phyloP scores from a whole-genome alignment of 148 eudicot species.

The Rhododendron ovatum region DNA sequence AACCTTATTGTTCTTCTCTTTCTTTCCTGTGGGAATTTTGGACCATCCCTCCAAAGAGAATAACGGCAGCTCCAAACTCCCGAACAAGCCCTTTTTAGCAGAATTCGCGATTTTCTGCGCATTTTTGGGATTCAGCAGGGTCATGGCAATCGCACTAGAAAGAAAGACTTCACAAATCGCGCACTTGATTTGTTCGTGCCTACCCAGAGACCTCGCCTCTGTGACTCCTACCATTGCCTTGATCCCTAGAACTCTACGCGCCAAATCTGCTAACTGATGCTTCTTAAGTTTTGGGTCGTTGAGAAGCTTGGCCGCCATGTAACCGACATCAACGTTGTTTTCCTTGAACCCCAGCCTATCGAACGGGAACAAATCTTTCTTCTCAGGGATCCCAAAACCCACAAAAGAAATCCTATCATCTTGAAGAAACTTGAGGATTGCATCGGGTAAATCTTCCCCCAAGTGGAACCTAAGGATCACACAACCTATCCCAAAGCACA shows the following conservation, averaged over 20 bases:
- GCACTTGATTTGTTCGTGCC: conserved; percentile 28
- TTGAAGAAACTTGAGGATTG: conserved; percentile 23
- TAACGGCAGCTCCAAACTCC: conserved; percentile 20
- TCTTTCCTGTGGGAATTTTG: conserved; percentile 10
- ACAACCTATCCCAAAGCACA: conserved; percentile 37
- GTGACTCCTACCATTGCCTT: conserved; percentile 33
- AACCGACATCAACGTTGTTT: conserved; percentile 28
- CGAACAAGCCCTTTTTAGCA: conserved; percentile 16
- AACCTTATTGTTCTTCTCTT: not conserved
- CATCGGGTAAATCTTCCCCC: conserved; percentile 20
- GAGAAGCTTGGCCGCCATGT: conserved; percentile 25
- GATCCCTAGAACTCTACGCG: conserved; percentile 31
- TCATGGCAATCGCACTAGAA: conserved; percentile 24
- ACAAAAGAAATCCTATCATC: conserved; percentile 33
- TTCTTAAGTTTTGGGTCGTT: conserved; percentile 24
- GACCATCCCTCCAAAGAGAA: conserved; percentile 24
- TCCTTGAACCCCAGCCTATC: conserved; percentile 26
- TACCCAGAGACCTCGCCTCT: conserved; percentile 23
- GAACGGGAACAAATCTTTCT: conserved; percentile 33
- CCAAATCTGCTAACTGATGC: conserved; percentile 27
- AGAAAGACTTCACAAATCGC: conserved; percentile 39
- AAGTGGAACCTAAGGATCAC: conserved; percentile 24
- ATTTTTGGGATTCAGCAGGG: conserved; percentile 13
- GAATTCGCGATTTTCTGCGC: not conserved
- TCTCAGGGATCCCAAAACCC: conserved; percentile 34